Conservation (phyloP, 345 rosid genomes). For the Eucalyptus cladocalyx region DNA sequence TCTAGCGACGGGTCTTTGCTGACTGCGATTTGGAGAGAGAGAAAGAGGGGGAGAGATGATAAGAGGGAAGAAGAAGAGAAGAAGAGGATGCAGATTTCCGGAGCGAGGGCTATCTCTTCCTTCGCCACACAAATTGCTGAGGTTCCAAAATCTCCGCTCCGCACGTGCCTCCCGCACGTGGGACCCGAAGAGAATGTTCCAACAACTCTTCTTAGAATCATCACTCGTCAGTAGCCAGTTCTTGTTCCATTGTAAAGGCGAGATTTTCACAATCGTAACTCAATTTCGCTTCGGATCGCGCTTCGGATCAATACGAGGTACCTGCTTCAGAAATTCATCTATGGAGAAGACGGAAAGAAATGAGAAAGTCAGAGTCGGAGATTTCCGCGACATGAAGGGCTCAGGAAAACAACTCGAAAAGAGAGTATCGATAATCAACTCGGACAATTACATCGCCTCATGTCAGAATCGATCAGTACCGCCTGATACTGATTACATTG, state of each 20-base stretch:
- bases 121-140: constrained; percentile 54
- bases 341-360: neutral
- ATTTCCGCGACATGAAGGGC: neutral
- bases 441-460: neutral
- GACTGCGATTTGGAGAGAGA: neutral
- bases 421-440: neutral
- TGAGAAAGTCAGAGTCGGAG: neutral
- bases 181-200: neutral
- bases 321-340: neutral
- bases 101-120: neutral
- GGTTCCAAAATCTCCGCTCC: neutral
- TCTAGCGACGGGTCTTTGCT: neutral
- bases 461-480: neutral
- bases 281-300: neutral
- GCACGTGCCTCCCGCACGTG: neutral
- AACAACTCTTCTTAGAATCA: neutral
- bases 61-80: neutral
- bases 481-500: neutral
- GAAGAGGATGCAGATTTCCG: neutral
- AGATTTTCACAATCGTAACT: neutral
- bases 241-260: neutral
- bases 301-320: neutral
- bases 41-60: neutral
- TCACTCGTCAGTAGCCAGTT: neutral
- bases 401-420: neutral